Evolutionary conservation across 768 basidiomycete species (phyloP).

Genomic region (Clavaria fumosa): DNA sequence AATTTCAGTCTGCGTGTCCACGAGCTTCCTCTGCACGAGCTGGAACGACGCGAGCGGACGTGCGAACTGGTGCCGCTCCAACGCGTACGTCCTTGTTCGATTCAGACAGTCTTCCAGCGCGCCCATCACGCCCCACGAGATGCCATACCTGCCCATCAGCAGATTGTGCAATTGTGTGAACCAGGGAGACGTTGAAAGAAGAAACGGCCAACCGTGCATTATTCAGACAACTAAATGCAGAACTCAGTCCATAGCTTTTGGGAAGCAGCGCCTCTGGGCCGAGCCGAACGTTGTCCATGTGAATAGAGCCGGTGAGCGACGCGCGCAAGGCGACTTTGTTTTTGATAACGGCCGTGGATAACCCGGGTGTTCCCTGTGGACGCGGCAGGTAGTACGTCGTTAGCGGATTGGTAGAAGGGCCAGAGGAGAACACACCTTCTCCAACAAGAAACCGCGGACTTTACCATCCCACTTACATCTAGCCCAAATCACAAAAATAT

Average conservation of each 20-base stretch:
- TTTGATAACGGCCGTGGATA: constrained; percentile 77
- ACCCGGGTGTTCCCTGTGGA: constrained; percentile 58
- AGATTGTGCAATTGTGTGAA: background rate
- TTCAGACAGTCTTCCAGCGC: constrained; percentile 84
- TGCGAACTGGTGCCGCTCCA: constrained; percentile 82
- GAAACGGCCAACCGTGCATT: constrained; percentile 47
- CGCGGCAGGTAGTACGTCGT: background rate
- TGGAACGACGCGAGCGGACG: constrained; percentile 90
- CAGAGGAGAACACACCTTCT: constrained; percentile 43
- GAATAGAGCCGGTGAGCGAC: constrained; percentile 73
- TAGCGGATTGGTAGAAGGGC: background rate
- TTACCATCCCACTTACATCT: constrained; percentile 88
- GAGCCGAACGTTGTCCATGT: constrained; percentile 84
- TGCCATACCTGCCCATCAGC: constrained; percentile 42
- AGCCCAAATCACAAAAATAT: constrained; percentile 90
- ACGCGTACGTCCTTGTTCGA: constrained; percentile 65
- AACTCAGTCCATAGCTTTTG: constrained; percentile 58
- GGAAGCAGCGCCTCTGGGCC: constrained; percentile 62
- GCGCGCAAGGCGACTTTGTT: constrained; percentile 87
- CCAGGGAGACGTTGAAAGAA: constrained; percentile 4
- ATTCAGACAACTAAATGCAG: constrained; percentile 87
- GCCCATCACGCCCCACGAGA: constrained; percentile 94
- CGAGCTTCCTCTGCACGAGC: constrained; percentile 95
- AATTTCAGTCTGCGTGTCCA: constrained; percentile 80
- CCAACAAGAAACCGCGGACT: constrained; percentile 78